Evolutionary conservation across 768 basidiomycete species (phyloP), one percentile per base, ranked within the genome.

Genomic region (Naganishia onofrii): DNA sequence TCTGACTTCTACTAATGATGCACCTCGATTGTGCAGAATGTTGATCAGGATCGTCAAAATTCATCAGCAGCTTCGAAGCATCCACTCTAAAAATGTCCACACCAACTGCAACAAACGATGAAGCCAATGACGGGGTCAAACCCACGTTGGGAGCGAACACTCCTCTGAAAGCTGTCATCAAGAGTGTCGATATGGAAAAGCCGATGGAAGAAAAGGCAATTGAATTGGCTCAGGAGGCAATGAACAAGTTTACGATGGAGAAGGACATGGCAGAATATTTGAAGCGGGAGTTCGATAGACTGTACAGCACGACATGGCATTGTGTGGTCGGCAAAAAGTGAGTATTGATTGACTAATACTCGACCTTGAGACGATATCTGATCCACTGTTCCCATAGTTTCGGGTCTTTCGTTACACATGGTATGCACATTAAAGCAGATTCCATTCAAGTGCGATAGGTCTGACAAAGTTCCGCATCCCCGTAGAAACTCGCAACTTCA

Each of bases 221-320:
- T 75, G 92, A 96, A 76, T 87, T 94, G 77, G 88, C 92, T 46
- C 86, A 87, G 21, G 85, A 87, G 28, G 91, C 93, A 1, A 86
- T 97, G 81, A 90, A 93, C 76, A 90, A 92, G 81, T 92, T 88
- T 84, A 89, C 86, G 82, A 90, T 96, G 84, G 95, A 98, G 85
- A 97, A 96, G 83, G 95, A 98, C 82, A 93, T 97, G 79, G 95
- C 95, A 19, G 93, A 94, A 51, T 89, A 91, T 82, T 91, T 97
- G 87, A 98, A 98, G 87, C 93, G 93, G 83, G 93, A 96, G 84
- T 93, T 94, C 80, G 95, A 98, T 85, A 85, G 88, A 83, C 85
- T 89, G 82, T 89, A 92, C 75, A 92, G 92, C 29, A 88, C 91
- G 68, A 96, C 94, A 75, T 98, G 95, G 95, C 95, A 98, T 81